Evolutionary conservation across 108 stramenopile species (phyloP).

Genomic region (Schizochytrium sp.): DNA sequence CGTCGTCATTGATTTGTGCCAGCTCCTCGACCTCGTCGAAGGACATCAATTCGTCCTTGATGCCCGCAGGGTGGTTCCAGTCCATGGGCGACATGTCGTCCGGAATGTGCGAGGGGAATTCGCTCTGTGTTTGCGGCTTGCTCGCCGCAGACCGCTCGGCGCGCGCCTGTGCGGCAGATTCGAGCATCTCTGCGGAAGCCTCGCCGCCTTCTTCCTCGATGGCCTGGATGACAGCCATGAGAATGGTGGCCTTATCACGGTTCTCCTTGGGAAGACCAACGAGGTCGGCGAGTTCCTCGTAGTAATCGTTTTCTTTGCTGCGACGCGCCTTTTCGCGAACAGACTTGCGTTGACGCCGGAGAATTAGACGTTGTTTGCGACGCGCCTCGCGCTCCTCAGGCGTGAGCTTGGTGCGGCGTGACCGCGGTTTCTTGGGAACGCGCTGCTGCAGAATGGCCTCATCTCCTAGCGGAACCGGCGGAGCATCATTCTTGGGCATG

Average conservation of each 20-base stretch:
- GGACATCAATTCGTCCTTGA: too few relatives aligned
- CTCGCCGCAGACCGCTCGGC: background rate
- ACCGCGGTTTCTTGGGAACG: background rate
- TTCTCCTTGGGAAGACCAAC: background rate
- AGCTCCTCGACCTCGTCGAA: too few relatives aligned
- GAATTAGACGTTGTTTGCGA: background rate
- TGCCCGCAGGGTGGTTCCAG: too few relatives aligned
- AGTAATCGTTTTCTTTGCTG: background rate
- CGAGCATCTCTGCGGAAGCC: background rate
- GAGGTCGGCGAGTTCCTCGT: background rate
- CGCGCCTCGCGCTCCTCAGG: constrained; percentile 3
- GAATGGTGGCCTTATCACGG: constrained; percentile 4
- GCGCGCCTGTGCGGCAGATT: background rate
- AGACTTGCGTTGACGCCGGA: background rate
- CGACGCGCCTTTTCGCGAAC: constrained; percentile 4
- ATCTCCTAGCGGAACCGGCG: too few relatives aligned
- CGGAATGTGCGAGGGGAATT: too few relatives aligned
- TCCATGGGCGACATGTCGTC: too few relatives aligned
- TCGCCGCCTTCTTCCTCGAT: background rate
- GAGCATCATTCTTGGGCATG: background rate
- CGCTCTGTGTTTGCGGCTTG: background rate
- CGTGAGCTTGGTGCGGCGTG: background rate
- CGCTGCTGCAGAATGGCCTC: background rate
- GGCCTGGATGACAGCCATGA: background rate
- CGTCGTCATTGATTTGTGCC: too few relatives aligned